A percentile compares a stretch with the other conserved stretches of the same genome.
These are phyloP conservation scores for Zygnema cylindricum DNA, from an alignment of 139 green algal genomes.

Conservation along the genomic window DNA sequence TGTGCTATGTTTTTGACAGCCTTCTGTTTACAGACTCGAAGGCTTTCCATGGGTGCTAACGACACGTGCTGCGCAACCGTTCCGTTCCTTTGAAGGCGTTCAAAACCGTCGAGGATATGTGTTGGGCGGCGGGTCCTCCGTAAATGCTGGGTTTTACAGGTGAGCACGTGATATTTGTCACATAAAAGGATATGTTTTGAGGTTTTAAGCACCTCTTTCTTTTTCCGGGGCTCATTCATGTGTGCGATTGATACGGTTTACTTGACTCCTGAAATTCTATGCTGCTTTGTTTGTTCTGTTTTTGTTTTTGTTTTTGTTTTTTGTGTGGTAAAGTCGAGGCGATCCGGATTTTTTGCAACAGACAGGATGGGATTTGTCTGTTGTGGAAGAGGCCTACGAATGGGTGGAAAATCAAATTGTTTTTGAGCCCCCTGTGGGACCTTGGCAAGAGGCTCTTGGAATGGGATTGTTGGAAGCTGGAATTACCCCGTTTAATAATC, in stretches of 20 bases:
- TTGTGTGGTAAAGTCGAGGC: neutral
- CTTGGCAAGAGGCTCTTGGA: slow-evolving; percentile 31
- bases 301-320: neutral
- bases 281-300: neutral
- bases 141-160: slow-evolving; percentile 52
- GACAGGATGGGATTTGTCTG: slow-evolving; percentile 6
- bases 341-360: slow-evolving; percentile 26
- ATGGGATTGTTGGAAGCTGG: slow-evolving; percentile 33
- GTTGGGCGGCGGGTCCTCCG: slow-evolving; percentile 38
- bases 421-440: slow-evolving; percentile 20
- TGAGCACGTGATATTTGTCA: neutral
- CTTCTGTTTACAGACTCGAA: slow-evolving; percentile 28
- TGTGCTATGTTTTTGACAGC: slow-evolving; percentile 11
- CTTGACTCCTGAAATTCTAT: neutral
- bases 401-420: slow-evolving; percentile 49
- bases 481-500: slow-evolving; percentile 24
- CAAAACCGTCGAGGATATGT: slow-evolving; percentile 36
- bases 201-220: neutral
- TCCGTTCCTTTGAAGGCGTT: slow-evolving; percentile 35
- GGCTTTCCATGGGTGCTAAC: slow-evolving; percentile 36
- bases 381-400: slow-evolving; percentile 9
- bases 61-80: slow-evolving; percentile 30
- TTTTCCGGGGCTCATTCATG: neutral
- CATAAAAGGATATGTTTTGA: neutral
- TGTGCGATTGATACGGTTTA: too few relatives aligned